Evolutionary conservation across 208 protist genomes (phyloP).

Genomic region (Leishmania aethiopica): DNA sequence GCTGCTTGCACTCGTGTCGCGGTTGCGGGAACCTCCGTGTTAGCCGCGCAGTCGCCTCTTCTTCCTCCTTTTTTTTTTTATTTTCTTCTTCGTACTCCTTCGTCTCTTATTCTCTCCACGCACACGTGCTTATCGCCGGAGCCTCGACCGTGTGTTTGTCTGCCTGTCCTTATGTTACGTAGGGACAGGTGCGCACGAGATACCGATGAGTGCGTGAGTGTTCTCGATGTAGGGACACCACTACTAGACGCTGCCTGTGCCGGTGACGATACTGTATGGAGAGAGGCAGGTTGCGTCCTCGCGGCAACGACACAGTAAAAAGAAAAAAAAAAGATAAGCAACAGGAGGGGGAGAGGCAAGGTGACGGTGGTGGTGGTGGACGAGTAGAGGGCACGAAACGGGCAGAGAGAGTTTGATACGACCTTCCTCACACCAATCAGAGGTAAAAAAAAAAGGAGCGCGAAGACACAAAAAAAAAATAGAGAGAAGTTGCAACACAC

Average conservation of each 20-base stretch:
- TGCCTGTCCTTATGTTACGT: neutral
- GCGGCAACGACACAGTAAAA: neutral
- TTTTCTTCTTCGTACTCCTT: neutral
- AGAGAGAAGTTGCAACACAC: neutral
- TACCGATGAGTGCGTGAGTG: neutral
- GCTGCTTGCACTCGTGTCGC: neutral
- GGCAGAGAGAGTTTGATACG: neutral
- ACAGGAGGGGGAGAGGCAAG: neutral
- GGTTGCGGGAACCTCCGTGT: neutral
- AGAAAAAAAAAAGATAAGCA: neutral
- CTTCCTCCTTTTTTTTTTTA: neutral
- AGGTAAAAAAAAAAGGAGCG: neutral
- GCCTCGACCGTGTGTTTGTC: neutral
- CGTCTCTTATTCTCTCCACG: neutral
- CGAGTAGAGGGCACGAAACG: neutral
- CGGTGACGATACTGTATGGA: neutral
- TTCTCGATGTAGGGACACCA: neutral
- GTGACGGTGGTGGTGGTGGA: neutral
- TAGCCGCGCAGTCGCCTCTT: neutral
- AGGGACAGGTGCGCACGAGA: neutral
- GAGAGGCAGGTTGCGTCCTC: neutral
- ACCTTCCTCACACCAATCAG: neutral
- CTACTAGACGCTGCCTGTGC: neutral
- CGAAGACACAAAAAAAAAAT: neutral
- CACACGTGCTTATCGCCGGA: neutral